phyloP scores from a whole-genome alignment of 805 yeast genomes.

The Cyberlindnera suaveolens region DNA sequence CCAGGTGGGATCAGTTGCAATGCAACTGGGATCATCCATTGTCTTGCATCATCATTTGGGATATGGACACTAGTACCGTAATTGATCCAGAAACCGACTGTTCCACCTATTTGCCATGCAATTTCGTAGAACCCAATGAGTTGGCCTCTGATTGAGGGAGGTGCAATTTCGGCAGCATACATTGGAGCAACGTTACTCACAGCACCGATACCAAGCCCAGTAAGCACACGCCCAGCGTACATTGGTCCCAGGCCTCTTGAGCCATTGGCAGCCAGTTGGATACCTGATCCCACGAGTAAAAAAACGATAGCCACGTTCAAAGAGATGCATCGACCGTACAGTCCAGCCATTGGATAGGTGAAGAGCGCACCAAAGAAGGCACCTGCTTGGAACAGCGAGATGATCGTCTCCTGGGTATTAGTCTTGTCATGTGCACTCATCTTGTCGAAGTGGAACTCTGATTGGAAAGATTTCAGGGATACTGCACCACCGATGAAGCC shows the following conservation, averaged over 20 bases:
- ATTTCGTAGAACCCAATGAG: conserved; percentile 42
- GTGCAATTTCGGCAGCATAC: conserved; percentile 41
- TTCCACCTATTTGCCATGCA: conserved; percentile 33
- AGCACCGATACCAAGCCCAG: conserved; percentile 48
- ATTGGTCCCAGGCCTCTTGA: conserved; percentile 35
- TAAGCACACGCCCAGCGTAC: conserved; percentile 45
- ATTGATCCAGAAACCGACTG: conserved; percentile 17
- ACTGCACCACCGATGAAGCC: conserved; percentile 52
- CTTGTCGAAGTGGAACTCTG: conserved; percentile 37
- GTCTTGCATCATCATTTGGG: conserved; percentile 27
- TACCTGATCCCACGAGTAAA: conserved; percentile 38
- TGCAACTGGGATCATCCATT: conserved; percentile 45
- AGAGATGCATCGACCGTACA: conserved; percentile 34
- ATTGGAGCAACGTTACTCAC: conserved; percentile 45
- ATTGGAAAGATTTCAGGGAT: conserved; percentile 36
- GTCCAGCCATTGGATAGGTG: conserved; percentile 37
- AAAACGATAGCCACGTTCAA: conserved; percentile 34
- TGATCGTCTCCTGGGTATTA: conserved; percentile 33
- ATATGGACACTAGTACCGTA: conserved; percentile 13
- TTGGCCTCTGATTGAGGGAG: conserved; percentile 40
- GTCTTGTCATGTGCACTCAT: conserved; percentile 25
- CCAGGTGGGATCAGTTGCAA: conserved; percentile 41
- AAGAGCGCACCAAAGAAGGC: conserved; percentile 42
- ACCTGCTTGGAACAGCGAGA: conserved; percentile 47
- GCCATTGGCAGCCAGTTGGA: conserved; percentile 27